A percentile compares a stretch with the other conserved stretches of the same genome.
phyloP scores from a whole-genome alignment of 768 basidiomycete species.

The Russula ochroleuca region DNA sequence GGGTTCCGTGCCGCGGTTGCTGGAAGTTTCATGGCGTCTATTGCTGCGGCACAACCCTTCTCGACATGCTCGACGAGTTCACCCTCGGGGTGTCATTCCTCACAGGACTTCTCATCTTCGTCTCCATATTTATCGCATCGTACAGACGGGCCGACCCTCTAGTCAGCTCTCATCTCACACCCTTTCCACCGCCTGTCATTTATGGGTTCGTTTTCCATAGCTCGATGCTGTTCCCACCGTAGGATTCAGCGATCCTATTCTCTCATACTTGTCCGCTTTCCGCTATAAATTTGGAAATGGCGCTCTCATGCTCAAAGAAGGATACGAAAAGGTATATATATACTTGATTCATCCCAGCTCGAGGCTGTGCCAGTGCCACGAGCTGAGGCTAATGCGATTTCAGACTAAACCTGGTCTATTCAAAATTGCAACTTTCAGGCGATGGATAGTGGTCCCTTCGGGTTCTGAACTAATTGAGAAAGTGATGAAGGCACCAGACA shows the following conservation, averaged over 20 bases:
- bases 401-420: slow-evolving; percentile 34
- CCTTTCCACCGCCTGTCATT: too few species aligned
- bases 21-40: not conserved
- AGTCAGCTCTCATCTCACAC: not conserved
- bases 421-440: slow-evolving; percentile 31
- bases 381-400: not conserved
- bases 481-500: slow-evolving; percentile 39
- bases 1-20: too few species aligned
- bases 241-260: slow-evolving; percentile 31
- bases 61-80: not conserved
- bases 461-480: slow-evolving; percentile 38
- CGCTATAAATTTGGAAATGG: not conserved
- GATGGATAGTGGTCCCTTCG: slow-evolving; percentile 42
- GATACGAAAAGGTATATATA: slow-evolving; percentile 8
- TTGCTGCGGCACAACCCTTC: not conserved
- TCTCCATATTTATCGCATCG: not conserved
- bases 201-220: not conserved
- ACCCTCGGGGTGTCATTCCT: not conserved
- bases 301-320: not conserved
- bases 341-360: not conserved
- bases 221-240: slow-evolving; percentile 32
- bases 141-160: slow-evolving; percentile 1
- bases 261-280: slow-evolving; percentile 30
- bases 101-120: not conserved
- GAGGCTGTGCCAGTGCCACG: too few species aligned